Evolutionary conservation across 257 asterid genomes (phyloP).

Genomic region (Solanum virginianum): DNA sequence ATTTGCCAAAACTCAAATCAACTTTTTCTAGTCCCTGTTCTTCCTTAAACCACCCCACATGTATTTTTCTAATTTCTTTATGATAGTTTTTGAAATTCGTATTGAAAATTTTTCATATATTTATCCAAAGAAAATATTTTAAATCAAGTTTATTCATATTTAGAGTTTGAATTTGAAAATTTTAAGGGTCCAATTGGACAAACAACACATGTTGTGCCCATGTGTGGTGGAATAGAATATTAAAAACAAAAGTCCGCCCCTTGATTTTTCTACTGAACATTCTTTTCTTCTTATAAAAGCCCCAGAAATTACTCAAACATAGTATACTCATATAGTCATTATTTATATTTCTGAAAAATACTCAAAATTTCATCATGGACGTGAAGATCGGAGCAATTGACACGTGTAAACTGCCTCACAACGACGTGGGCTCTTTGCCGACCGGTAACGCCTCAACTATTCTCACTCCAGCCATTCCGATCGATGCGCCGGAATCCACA

Average conservation of each 20-base stretch:
- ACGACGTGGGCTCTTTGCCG: neutral
- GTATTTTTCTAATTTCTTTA: too few species aligned
- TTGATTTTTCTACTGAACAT: neutral
- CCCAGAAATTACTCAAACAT: neutral
- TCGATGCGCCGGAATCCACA: constrained; percentile 6
- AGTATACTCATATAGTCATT: neutral
- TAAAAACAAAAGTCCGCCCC: neutral
- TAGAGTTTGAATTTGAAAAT: too few species aligned
- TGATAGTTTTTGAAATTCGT: too few species aligned
- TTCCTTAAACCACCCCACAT: neutral
- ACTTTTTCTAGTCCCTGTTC: neutral
- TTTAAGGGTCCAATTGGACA: too few species aligned
- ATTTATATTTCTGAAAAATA: neutral
- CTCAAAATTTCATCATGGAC: neutral
- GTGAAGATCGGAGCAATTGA: neutral
- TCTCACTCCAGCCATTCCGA: neutral
- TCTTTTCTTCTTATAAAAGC: neutral
- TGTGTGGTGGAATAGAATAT: too few species aligned
- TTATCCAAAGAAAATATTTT: too few species aligned
- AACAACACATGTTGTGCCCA: too few species aligned
- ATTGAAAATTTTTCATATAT: too few species aligned
- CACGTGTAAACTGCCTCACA: neutral
- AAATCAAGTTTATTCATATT: too few species aligned
- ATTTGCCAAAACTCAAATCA: neutral
- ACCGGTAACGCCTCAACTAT: neutral